Conservation (phyloP, 495 filamentous ascomycete species). For the Aspergillus diversus region DNA sequence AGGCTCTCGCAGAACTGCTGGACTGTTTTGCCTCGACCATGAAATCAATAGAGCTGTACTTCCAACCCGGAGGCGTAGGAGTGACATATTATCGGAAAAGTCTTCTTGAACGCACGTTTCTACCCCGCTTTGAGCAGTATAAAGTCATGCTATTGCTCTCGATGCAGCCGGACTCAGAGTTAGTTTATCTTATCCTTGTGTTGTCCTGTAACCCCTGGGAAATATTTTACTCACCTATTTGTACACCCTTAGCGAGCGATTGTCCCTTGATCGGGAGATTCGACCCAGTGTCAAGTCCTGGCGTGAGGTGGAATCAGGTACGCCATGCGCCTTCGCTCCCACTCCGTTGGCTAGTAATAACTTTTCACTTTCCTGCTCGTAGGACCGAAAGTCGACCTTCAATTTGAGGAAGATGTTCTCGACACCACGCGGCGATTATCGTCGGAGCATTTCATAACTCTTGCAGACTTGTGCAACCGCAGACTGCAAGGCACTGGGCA, state of each 20-base stretch:
- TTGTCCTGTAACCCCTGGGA: no score
- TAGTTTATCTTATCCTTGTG: not conserved
- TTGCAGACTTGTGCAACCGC: constrained; percentile 37
- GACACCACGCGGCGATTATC: constrained; percentile 25
- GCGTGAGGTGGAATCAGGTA: constrained; percentile 31
- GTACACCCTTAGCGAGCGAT: constrained; percentile 25
- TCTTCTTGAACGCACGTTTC: constrained; percentile 33
- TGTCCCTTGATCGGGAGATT: constrained; percentile 24
- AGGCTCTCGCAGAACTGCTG: constrained; percentile 28
- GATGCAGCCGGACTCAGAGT: constrained; percentile 37
- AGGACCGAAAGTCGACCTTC: constrained; percentile 18
- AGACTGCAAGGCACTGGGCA: constrained; percentile 32
- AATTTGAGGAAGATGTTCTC: constrained; percentile 27
- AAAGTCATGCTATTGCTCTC: constrained; percentile 34
- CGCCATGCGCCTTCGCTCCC: no score
- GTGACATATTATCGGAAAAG: constrained; percentile 32
- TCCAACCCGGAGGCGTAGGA: constrained; percentile 40
- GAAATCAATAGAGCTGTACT: constrained; percentile 34
- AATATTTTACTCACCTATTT: no score
- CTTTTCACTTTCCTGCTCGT: not conserved
- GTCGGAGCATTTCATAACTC: constrained; percentile 29
- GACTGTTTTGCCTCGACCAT: constrained; percentile 28
- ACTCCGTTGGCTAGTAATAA: no score
- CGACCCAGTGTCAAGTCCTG: constrained; percentile 20
- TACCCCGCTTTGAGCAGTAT: constrained; percentile 36